Evolutionary conservation across 2,329 filamentous ascomycete species (phyloP).

Genomic region (Aplosporella prunicola): DNA sequence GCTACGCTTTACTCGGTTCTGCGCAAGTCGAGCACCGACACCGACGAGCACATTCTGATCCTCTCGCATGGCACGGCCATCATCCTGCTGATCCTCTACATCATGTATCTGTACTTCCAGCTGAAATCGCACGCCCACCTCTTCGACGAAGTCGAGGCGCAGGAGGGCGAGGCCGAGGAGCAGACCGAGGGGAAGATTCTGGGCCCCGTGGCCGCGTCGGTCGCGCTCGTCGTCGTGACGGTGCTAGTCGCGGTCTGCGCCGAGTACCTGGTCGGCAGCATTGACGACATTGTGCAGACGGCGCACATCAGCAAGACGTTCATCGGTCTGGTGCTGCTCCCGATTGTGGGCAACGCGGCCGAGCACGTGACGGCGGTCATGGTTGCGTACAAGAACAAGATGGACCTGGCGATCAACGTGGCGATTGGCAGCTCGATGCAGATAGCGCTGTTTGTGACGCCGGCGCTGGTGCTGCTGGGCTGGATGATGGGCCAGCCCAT

Average conservation of each 20-base stretch:
- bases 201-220: conserved; percentile 34
- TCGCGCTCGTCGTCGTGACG: conserved; percentile 40
- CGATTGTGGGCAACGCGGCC: conserved; percentile 49
- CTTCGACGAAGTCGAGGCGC: conserved; percentile 33
- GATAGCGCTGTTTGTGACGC: conserved; percentile 49
- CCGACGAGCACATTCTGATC: conserved; percentile 38
- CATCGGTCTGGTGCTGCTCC: conserved; percentile 47
- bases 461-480: conserved; percentile 47
- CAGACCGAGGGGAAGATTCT: conserved; percentile 33
- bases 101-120: conserved; percentile 47
- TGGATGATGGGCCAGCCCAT: conserved; percentile 46
- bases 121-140: conserved; percentile 41
- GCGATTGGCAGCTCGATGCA: conserved; percentile 47
- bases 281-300: conserved; percentile 44
- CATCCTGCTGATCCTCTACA: conserved; percentile 44
- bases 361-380: conserved; percentile 48
- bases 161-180: conserved; percentile 21
- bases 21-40: conserved; percentile 25
- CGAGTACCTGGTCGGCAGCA: conserved; percentile 45
- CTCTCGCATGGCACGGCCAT: conserved; percentile 46
- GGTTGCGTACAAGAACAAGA: conserved; percentile 48
- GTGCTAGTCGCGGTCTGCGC: conserved; percentile 42
- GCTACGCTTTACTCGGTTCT: conserved; percentile 44
- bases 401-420: conserved; percentile 48
- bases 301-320: conserved; percentile 47